Evolutionary conservation across 495 filamentous ascomycete genomes (phyloP).

Genomic region (Xylaria cubensis): DNA sequence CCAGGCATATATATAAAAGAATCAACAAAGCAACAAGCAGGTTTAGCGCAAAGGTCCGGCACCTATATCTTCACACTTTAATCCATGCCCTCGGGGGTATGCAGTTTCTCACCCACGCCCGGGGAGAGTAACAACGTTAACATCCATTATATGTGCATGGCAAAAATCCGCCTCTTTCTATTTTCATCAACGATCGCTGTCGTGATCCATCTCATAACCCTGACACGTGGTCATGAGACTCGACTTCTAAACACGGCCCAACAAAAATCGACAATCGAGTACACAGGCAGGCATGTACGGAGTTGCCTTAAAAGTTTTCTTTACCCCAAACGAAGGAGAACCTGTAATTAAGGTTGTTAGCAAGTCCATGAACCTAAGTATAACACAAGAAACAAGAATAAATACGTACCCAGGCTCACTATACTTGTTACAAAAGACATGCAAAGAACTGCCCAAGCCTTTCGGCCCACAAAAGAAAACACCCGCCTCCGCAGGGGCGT

Average conservation of each 20-base stretch:
- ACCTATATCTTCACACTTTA: neutral
- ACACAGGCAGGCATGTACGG: neutral
- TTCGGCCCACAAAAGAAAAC: conserved; percentile 85
- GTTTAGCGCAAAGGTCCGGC: neutral
- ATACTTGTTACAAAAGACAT: conserved; percentile 80
- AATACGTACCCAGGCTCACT: conserved; percentile 68
- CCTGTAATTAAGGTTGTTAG: conserved; percentile 32
- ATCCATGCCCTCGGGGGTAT: conserved; percentile 4
- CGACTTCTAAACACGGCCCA: neutral
- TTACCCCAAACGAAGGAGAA: conserved; percentile 75
- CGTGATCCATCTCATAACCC: neutral
- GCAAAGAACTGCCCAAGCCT: conserved; percentile 68
- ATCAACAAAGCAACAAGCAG: conserved; percentile 11
- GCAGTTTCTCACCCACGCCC: neutral
- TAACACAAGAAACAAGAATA: neutral
- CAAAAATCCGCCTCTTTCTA: neutral
- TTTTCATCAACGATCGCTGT: neutral
- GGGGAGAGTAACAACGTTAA: neutral
- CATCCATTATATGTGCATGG: neutral
- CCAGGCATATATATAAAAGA: conserved; percentile 17
- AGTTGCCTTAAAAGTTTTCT: conserved; percentile 70
- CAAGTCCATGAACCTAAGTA: neutral
- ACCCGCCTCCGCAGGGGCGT: conserved; percentile 72
- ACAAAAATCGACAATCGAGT: neutral
- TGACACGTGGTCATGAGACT: neutral